These are phyloP conservation scores for Malus hybrid DNA, from an alignment of 331 rosid genomes.

Conservation along the genomic window DNA sequence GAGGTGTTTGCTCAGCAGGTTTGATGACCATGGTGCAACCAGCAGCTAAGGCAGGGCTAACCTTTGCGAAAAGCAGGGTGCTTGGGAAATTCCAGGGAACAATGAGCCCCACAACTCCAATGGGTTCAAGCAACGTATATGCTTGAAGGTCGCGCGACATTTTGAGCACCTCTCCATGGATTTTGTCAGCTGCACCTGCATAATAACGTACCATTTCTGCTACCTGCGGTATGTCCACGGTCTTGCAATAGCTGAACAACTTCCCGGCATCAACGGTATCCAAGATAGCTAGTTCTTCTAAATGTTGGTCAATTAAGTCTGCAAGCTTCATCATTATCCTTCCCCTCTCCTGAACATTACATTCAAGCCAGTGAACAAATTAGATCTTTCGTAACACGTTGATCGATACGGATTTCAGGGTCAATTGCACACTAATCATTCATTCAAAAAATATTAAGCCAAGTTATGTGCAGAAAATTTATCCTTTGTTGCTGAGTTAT, in stretches of 20 bases:
- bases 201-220: constrained; percentile 54
- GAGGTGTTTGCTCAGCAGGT: background rate
- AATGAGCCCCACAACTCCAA: no score
- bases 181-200: constrained; percentile 34
- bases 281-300: constrained; percentile 61
- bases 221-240: constrained; percentile 37
- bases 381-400: background rate
- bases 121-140: no score
- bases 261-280: constrained; percentile 75
- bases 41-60: no score
- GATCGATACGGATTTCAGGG: background rate
- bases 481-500: no score
- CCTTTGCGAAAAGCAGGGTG: no score
- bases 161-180: no score
- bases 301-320: constrained; percentile 55
- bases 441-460: background rate
- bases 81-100: no score
- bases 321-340: constrained; percentile 63
- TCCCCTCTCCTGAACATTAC: constrained; percentile 51
- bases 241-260: constrained; percentile 22
- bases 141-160: no score
- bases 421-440: background rate
- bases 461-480: background rate
- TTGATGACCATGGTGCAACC: no score
- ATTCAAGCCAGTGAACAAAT: background rate